A percentile compares a stretch with the other conserved stretches of the same genome.
Conservation (phyloP, 495 filamentous ascomycete species). For the Penicillium crystallinum region DNA sequence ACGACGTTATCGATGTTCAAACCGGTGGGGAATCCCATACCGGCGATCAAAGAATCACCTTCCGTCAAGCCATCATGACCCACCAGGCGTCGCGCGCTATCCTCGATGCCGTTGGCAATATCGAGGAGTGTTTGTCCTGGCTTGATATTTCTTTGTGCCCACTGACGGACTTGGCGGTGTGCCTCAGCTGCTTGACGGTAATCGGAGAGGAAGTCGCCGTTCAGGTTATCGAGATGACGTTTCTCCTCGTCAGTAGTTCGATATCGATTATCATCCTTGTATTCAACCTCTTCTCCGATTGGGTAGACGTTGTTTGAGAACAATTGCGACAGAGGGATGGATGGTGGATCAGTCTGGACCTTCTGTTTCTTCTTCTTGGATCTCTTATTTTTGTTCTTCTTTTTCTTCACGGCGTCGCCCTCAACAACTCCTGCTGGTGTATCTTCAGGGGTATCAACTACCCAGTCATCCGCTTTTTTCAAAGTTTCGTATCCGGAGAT, state of each 20-base stretch:
- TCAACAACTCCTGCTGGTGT: neutral
- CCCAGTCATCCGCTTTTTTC: neutral
- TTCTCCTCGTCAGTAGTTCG: neutral
- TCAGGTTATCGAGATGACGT: neutral
- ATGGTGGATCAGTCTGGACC: neutral
- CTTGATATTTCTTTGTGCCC: constrained; percentile 50
- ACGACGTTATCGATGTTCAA: constrained; percentile 56
- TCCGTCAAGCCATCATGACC: constrained; percentile 54
- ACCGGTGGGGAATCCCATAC: constrained; percentile 61
- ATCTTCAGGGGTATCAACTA: neutral
- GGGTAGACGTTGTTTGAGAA: neutral
- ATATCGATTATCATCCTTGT: neutral
- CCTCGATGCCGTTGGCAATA: constrained; percentile 58
- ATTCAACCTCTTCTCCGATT: neutral
- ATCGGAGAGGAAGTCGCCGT: constrained; percentile 17
- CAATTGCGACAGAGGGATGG: neutral
- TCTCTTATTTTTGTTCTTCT: neutral
- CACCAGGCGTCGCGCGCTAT: constrained; percentile 53
- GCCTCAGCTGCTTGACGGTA: constrained; percentile 59
- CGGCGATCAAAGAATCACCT: constrained; percentile 51
- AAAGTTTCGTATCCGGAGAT: neutral
- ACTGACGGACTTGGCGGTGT: constrained; percentile 57
- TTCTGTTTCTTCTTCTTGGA: neutral
- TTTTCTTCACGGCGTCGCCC: neutral
- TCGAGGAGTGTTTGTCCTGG: constrained; percentile 54